Base-by-base conservation (phyloP, 352 stramenopile genomes). In the Hyphochytrium catenoides region DNA sequence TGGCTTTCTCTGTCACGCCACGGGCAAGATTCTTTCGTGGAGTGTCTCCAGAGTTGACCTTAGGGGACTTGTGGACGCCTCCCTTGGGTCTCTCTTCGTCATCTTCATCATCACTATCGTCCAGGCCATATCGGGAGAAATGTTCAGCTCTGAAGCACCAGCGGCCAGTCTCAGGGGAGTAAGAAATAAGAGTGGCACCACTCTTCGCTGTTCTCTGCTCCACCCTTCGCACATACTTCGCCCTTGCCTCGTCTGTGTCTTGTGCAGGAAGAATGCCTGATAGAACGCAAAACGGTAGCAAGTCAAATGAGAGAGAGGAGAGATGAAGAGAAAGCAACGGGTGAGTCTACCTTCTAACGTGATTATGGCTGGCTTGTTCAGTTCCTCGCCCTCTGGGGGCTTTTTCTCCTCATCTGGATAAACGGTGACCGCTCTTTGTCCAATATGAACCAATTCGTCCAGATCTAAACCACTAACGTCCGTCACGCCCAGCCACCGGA, bases 101-200 rank as follows among this genome's bases (percentile, higher is more conserved):
- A 1, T 70, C 64, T 15, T 76, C 56, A 8, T 74, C 65, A 17
- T 76, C 65, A 25, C 74, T 57, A 36, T 71, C 59, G 28, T 62
- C 51, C 34, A 83, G 65, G 3, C 63, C 68, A 32, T 83, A 83
- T 22, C 68, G 68, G 45, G 63, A 78, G 27, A 83, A 83, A 33
- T 83, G 68, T 39, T 83, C 66, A 12, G 79, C 68, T 20, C 66
- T 62, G 46, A 83, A 83, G 18, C 65, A 61, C 68, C 68, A 83
- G 39, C 79, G 62, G 31, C 68, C 68, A 19, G 57, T 70, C 9
- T 69, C 57, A 7, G 52, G 48, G 7, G 55, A 58, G 46, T 83
- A 83, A 38, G 79, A 65, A 8, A 83, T 47, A 40, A 66, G 78
- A 3, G 54, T 75, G 20, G 68, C 64, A 20, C 62, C 63, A 37